Evolutionary conservation across 352 stramenopile species (phyloP).

Genomic region (Phytophthora fragariae): DNA sequence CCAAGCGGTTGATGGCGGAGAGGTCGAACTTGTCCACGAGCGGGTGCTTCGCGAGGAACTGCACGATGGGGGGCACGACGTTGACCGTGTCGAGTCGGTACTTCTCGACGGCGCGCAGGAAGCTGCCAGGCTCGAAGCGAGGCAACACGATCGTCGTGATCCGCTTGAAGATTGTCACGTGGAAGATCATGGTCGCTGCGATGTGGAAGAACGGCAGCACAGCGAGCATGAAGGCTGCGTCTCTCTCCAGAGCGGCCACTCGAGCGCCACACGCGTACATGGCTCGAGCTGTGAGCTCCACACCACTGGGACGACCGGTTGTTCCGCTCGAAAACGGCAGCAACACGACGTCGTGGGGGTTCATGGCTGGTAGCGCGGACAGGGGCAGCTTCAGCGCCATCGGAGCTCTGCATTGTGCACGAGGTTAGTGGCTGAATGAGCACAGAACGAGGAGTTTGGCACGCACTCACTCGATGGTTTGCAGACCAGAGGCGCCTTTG

Average conservation of each 20-base stretch:
- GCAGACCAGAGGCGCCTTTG: constrained; percentile 4
- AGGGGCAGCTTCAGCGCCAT: constrained; percentile 28
- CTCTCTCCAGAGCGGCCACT: constrained; percentile 46
- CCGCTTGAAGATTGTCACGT: constrained; percentile 84
- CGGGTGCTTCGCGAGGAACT: constrained; percentile 83
- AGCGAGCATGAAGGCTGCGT: constrained; percentile 42
- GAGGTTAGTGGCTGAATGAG: background rate
- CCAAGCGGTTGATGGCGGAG: constrained; percentile 64
- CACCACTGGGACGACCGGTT: constrained; percentile 85
- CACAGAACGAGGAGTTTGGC: background rate
- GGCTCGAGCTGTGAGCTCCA: constrained; percentile 89
- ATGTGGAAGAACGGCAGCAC: constrained; percentile 97
- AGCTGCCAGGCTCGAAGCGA: constrained; percentile 90
- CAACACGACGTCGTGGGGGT: constrained; percentile 28
- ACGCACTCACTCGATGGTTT: constrained; percentile 45
- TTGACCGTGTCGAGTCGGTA: constrained; percentile 45
- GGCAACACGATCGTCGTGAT: constrained; percentile 85
- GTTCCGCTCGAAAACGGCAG: constrained; percentile 95
- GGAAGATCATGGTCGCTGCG: constrained; percentile 86
- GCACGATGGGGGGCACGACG: constrained; percentile 86
- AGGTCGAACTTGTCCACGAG: constrained; percentile 91
- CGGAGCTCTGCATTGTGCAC: constrained; percentile 34
- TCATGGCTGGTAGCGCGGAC: constrained; percentile 21
- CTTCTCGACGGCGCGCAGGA: constrained; percentile 81
- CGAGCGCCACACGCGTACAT: constrained; percentile 76